Percentiles rank a stretch among this genome's conserved stretches.
Evolutionary conservation across 768 basidiomycete genomes (phyloP).

Genomic region (Lactarius hengduanensis): DNA sequence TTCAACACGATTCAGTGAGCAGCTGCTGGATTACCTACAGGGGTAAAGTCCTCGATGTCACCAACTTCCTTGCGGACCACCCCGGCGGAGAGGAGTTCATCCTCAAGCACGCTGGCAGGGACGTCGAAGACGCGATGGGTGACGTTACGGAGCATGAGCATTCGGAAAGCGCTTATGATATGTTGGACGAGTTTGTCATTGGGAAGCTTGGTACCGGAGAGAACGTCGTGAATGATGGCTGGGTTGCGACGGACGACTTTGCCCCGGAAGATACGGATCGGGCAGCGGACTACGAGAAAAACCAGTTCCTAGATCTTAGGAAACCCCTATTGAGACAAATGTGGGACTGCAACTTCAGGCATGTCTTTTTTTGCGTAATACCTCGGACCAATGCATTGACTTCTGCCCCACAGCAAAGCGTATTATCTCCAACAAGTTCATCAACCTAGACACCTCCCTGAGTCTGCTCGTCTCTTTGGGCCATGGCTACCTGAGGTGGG

Average conservation of each 20-base stretch:
- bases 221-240: slow-evolving; percentile 79
- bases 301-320: slow-evolving; percentile 87
- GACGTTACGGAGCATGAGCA: slow-evolving; percentile 82
- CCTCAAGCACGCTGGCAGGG: slow-evolving; percentile 77
- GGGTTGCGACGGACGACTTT: slow-evolving; percentile 88
- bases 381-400: slow-evolving; percentile 2
- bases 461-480: slow-evolving; percentile 87
- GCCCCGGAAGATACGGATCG: slow-evolving; percentile 88
- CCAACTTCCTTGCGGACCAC: slow-evolving; percentile 80
- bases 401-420: slow-evolving; percentile 59
- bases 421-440: slow-evolving; percentile 97
- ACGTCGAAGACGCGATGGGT: slow-evolving; percentile 79
- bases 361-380: slow-evolving; percentile 28
- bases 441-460: slow-evolving; percentile 84
- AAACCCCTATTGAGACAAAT: slow-evolving; percentile 85
- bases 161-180: slow-evolving; percentile 86
- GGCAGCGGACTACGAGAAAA: slow-evolving; percentile 79
- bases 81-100: slow-evolving; percentile 95
- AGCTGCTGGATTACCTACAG: slow-evolving; percentile 83
- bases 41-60: slow-evolving; percentile 89
- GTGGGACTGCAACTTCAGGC: slow-evolving; percentile 85
- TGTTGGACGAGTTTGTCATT: slow-evolving; percentile 85
- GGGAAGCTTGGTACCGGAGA: slow-evolving; percentile 79
- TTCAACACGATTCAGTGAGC: slow-evolving; percentile 50
- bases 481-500: slow-evolving; percentile 75